phyloP scores from a whole-genome alignment of 352 stramenopile species.

The Chrysophaeum taylorii region DNA sequence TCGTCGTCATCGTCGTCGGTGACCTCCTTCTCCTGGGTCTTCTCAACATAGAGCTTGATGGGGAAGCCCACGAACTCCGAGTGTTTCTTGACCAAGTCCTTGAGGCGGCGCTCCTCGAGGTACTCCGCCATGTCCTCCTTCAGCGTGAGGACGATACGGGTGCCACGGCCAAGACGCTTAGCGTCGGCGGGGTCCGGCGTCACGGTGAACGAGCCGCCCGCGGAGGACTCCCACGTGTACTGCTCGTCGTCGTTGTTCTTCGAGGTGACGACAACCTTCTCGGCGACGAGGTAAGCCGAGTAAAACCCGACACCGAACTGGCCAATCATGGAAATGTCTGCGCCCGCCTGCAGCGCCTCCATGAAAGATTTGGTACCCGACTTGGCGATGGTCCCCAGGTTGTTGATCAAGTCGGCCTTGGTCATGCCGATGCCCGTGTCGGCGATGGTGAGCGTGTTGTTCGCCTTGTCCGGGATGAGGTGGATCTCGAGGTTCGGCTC shows the following conservation, averaged over 20 bases:
- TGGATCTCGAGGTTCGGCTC: conserved; percentile 97
- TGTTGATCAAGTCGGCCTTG: conserved; percentile 98
- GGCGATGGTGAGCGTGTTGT: conserved; percentile 96
- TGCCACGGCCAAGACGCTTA: conserved; percentile 73
- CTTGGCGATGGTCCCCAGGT: conserved; percentile 98
- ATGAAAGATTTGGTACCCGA: conserved; percentile 99
- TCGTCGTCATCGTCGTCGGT: conserved; percentile 96
- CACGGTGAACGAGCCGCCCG: conserved; percentile 93
- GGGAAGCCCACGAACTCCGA: conserved; percentile 99
- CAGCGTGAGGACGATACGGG: conserved; percentile 88
- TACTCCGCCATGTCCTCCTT: conserved; percentile 99
- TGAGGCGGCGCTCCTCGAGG: conserved; percentile 93
- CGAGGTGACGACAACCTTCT: conserved; percentile 94
- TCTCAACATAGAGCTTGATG: conserved; percentile 99
- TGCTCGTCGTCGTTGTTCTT: conserved; percentile 98
- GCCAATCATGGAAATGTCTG: conserved; percentile 98
- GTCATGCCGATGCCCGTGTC: conserved; percentile 99
- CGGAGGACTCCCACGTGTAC: conserved; percentile 92
- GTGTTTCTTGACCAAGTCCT: conserved; percentile 99
- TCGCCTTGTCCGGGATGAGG: conserved; percentile 97
- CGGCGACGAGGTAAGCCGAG: conserved; percentile 96
- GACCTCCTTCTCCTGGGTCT: conserved; percentile 98
- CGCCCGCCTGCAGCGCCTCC: conserved; percentile 90
- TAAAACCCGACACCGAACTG: conserved; percentile 99
- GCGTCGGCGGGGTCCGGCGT: conserved; percentile 58